Evolutionary conservation across 2,329 filamentous ascomycete genomes (phyloP), one percentile per base, ranked within the genome.

Genomic region (Fusarium vanettenii): DNA sequence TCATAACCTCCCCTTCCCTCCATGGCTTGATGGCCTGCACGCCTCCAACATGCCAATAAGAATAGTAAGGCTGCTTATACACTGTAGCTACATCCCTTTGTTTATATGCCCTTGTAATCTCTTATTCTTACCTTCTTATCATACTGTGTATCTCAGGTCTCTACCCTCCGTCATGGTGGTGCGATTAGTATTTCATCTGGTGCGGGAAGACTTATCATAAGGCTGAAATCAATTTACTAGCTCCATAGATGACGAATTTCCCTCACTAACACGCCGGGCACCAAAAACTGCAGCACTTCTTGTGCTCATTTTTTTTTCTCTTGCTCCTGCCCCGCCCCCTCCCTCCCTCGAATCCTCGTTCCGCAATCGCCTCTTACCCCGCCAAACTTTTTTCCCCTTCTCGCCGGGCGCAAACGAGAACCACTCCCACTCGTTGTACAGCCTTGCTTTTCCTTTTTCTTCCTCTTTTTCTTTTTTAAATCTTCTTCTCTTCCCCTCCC

Each of bases 361-460:
- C 62, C 73, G 73, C 71, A 64, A 67, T 78, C 76, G 69, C 67
- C 64, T 45, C 61, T 66, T 79, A 79, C 77, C 78, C 78, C 78
- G 75, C 78, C 78, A 80, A 78, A 78, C 72, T 76, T 79, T 75
- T 73, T 66, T 71, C 67, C 60, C 69, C 70, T 73, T 76, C 65
- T 68, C 64, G 75, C 72, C 67, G 67, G 68, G 37, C 70, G 71
- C 75, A 55, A 71, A 71, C 67, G 66, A 59, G 67, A 65, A 65
- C 72, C 67, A 69, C 59, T 76, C 63, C 68, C 63, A 71, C 71
- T 72, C 64, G 66, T 48, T 55, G 52, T 60, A 48, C 39, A 62
- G 16, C 18, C 48, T 29, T 63, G 50, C 50, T 66, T 64, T 65
- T 52, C 25, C 18, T 61, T 65, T 69, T 66, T 18, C 31, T 60